Base-by-base conservation (phyloP, 805 yeast species). In the Millerozyma acaciae region DNA sequence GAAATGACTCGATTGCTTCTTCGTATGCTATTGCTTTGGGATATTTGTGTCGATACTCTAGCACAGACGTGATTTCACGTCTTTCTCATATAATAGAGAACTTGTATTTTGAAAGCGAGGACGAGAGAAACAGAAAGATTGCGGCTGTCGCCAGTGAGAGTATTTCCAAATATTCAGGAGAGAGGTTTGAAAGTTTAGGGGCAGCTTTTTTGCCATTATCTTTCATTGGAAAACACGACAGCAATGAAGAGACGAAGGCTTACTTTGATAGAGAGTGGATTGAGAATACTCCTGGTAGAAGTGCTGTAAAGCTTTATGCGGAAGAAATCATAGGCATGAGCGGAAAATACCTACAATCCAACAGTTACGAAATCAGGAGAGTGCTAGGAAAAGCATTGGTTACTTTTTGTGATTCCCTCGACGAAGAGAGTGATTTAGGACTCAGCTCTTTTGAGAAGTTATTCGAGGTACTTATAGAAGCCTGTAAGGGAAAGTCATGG, bases 1-100 rank as follows among this genome's bases (percentile, higher is more conserved):
- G 80, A 34, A 89, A 86, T 51, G 79, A 73, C 17, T 73, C 94
- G 0, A 78, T 90, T 4, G 69, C 85, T 0, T 66, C 78, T 2
- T 75, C 95, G 0, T 93, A 75, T 62, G 89, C 96, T 0, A 67
- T 78, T 4, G 77, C 96, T 1, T 75, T 83, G 6, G 97, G 96
- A 1, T 80, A 87, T 46, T 61, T 84, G 16, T 76, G 84, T 43
- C 77, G 88, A 31, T 60, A 83, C 17, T 72, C 86, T 0, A 54
- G 76, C 0, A 46, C 73, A 7, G 75, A 72, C 1, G 54, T 73
- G 2, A 70, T 80, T 10, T 62, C 73, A 4, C 68, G 70, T 7
- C 80, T 83, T 45, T 70, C 83, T 1, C 54, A 62, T 21, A 64
- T 61, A 30, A 53, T 90, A 8, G 55, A 59, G 13, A 57, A 57